Conservation (phyloP, 2,329 filamentous ascomycete genomes). For the Fusarium subglutinans region DNA sequence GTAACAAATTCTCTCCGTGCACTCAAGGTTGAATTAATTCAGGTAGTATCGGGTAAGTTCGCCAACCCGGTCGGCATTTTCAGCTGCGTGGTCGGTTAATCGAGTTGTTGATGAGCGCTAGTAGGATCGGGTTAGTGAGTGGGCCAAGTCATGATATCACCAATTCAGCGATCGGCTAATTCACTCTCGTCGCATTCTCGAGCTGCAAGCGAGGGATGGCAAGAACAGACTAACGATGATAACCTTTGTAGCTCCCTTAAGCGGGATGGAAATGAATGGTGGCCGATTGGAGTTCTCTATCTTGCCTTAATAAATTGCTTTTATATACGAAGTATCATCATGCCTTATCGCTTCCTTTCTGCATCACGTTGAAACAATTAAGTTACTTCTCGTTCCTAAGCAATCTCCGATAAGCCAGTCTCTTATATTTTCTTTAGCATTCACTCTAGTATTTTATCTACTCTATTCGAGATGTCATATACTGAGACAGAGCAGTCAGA, state of each 20-base stretch:
- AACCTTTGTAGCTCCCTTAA: too few species aligned
- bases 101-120: fast-evolving
- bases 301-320: fast-evolving
- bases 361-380: neutral
- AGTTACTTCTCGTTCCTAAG: too few species aligned
- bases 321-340: neutral
- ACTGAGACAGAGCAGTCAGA: neutral
- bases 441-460: fast-evolving
- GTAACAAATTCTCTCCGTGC: too few species aligned
- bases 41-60: neutral
- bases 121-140: neutral
- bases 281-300: neutral
- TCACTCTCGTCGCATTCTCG: too few species aligned
- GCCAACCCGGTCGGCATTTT: neutral
- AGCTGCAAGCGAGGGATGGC: too few species aligned
- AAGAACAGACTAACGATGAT: too few species aligned
- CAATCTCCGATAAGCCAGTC: too few species aligned
- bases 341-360: neutral
- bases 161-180: neutral
- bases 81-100: neutral
- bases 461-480: neutral
- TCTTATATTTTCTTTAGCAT: fast-evolving
- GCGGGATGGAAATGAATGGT: fast-evolving
- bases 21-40: too few species aligned
- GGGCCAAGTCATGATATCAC: fast-evolving